These are phyloP conservation scores for Penicillium sp. DNA, from an alignment of 2,329 filamentous ascomycete species.

Conservation along the genomic window DNA sequence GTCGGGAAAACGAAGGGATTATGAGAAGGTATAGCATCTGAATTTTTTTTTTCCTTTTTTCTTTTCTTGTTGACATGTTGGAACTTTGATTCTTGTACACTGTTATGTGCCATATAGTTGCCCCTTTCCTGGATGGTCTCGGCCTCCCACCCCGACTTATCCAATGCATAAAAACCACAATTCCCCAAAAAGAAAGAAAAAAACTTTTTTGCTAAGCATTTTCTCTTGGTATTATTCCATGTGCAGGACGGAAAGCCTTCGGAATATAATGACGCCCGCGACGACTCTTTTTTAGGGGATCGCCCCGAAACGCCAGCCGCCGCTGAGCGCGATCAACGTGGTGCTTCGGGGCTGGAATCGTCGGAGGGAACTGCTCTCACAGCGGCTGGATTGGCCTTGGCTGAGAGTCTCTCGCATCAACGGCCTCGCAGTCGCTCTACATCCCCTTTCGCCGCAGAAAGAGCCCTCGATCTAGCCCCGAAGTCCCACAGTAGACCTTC, in stretches of 20 bases:
- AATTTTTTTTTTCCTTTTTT: slow-evolving; percentile 34
- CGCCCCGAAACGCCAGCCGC: slow-evolving; percentile 63
- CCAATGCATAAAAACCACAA: slow-evolving; percentile 23
- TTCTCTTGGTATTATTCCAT: slow-evolving; percentile 30
- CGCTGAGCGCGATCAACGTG: slow-evolving; percentile 42
- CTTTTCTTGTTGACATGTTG: slow-evolving; percentile 28
- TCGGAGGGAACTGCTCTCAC: slow-evolving; percentile 22
- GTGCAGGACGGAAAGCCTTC: slow-evolving; percentile 38
- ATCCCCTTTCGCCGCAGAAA: slow-evolving; percentile 36
- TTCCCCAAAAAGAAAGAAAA: slow-evolving; percentile 19
- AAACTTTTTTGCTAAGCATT: slow-evolving; percentile 35
- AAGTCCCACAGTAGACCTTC: slow-evolving; percentile 41
- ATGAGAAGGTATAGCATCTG: slow-evolving; percentile 46
- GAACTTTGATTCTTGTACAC: slow-evolving; percentile 31
- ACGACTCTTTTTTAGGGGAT: slow-evolving; percentile 67
- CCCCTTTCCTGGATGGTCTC: slow-evolving; percentile 24
- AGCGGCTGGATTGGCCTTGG: slow-evolving; percentile 20
- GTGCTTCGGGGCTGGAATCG: slow-evolving; percentile 51
- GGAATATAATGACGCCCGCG: slow-evolving; percentile 42
- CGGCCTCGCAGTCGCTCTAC: slow-evolving; percentile 40
- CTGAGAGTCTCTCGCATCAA: slow-evolving; percentile 27
- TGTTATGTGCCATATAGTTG: slow-evolving; percentile 34
- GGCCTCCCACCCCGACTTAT: slow-evolving; percentile 8
- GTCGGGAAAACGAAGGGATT: slow-evolving; percentile 34
- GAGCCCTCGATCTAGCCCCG: slow-evolving; percentile 30